Evolutionary conservation across 2,329 filamentous ascomycete species (phyloP), one percentile per base, ranked within the genome.

Genomic region (Calonectria honghensis): DNA sequence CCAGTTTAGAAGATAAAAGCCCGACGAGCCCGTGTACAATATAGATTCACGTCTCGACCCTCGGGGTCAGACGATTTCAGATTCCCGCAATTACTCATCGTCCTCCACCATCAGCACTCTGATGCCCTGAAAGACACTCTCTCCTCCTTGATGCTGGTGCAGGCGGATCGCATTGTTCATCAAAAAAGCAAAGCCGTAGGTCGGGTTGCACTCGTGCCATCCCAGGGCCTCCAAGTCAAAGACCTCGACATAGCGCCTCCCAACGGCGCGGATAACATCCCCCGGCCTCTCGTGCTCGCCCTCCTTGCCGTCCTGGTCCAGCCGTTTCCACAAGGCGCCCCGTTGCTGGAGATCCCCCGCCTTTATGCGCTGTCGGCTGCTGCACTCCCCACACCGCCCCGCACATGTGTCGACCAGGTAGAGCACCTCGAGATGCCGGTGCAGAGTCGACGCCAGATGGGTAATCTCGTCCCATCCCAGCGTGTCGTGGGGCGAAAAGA

Each of bases 191-290:
- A 85, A 85, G 3, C 80, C 67, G 20, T 81, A 84, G 1, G 79
- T 78, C 0, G 82, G 79, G 37, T 85, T 83, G 14, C 76, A 67
- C 18, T 78, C 75, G 1, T 77, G 64, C 84, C 84, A 85, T 4
- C 82, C 83, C 13, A 85, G 39, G 3, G 68, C 64, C 64, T 83
- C 80, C 6, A 85, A 68, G 24, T 84, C 81, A 61, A 82, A 79
- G 1, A 84, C 81, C 69, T 85, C 82, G 13, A 81, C 77, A 68
- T 84, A 85, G 7, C 76, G 76, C 70, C 75, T 82, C 16, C 80
- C 81, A 0, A 83, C 78, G 2, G 81, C 83, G 7, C 76, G 75
- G 7, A 85, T 76, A 13, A 84, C 78, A 66, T 85, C 83, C 1
- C 79, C 75, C 1, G 71, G 29, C 35, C 82, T 78, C 24, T 37